A percentile compares a stretch with the other conserved stretches of the same genome.
These are phyloP conservation scores for Mycena chlorophos DNA, from an alignment of 768 basidiomycete genomes.

Conservation along the genomic window DNA sequence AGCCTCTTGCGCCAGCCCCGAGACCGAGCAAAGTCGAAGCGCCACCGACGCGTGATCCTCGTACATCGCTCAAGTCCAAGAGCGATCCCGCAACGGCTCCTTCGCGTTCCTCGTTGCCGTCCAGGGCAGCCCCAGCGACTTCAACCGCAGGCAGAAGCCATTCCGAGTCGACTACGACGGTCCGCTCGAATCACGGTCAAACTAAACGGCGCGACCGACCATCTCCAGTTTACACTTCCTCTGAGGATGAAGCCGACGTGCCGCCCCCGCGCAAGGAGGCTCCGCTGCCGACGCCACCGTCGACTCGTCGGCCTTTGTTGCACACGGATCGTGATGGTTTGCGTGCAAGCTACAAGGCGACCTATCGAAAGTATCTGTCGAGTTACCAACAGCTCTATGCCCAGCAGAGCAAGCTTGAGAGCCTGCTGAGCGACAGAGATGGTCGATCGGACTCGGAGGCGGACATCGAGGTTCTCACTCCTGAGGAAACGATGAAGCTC, in stretches of 20 bases:
- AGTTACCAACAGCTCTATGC: constrained; percentile 47
- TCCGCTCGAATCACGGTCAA: constrained; percentile 6
- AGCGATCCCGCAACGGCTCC: constrained; percentile 16
- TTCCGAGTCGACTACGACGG: constrained; percentile 7
- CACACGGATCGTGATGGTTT: constrained; percentile 53
- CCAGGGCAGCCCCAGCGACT: constrained; percentile 1
- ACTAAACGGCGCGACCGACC: constrained; percentile 41
- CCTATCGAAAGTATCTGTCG: constrained; percentile 53
- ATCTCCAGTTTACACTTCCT: constrained; percentile 67
- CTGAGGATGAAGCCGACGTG: constrained; percentile 57
- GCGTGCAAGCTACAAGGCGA: constrained; percentile 51
- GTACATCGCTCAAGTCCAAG: constrained; percentile 25
- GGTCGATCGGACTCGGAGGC: constrained; percentile 51
- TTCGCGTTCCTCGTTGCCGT: constrained; percentile 12
- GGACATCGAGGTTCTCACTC: constrained; percentile 54
- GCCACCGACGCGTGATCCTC: constrained; percentile 15
- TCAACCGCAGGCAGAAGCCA: constrained; percentile 1
- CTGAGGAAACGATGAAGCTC: constrained; percentile 51
- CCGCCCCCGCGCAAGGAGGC: constrained; percentile 26
- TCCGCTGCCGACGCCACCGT: constrained; percentile 31
- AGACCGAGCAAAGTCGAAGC: constrained; percentile 26
- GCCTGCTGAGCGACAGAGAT: constrained; percentile 46
- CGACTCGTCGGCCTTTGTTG: constrained; percentile 26
- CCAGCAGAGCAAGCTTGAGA: constrained; percentile 54
- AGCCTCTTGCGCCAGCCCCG: constrained; percentile 20